These are phyloP conservation scores for Abrus pulchellus DNA, from an alignment of 306 rosid genomes.

Conservation along the genomic window DNA sequence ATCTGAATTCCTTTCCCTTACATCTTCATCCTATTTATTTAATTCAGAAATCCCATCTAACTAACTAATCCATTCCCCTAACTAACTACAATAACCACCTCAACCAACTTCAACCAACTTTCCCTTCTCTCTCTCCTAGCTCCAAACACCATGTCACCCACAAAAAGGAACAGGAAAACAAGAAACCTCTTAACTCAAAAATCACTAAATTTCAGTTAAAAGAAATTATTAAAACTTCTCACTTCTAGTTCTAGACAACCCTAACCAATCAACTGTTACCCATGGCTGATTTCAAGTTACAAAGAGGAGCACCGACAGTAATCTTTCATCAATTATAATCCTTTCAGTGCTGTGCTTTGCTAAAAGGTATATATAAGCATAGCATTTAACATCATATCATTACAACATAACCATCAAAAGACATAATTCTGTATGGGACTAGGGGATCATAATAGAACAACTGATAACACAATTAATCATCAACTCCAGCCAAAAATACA, in stretches of 20 bases:
- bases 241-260: neutral
- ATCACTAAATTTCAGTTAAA: slow-evolving; percentile 2
- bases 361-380: neutral
- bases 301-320: slow-evolving; percentile 17
- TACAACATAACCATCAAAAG: neutral
- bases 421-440: neutral
- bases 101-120: too few relatives aligned
- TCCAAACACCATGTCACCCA: neutral
- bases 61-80: too few relatives aligned
- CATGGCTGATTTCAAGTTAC: slow-evolving; percentile 15
- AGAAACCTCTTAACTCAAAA: neutral
- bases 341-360: neutral
- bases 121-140: too few relatives aligned
- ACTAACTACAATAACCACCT: too few relatives aligned
- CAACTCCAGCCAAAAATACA: slow-evolving; percentile 8
- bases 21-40: too few relatives aligned
- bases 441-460: neutral
- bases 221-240: neutral
- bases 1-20: too few relatives aligned
- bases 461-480: slow-evolving; percentile 22
- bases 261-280: slow-evolving; percentile 15
- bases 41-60: too few relatives aligned
- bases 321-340: slow-evolving; percentile 14
- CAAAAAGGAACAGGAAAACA: neutral
- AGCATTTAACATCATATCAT: neutral